Evolutionary conservation across 176 grass and related monocot genomes (phyloP).

Genomic region (Zea luxurians): DNA sequence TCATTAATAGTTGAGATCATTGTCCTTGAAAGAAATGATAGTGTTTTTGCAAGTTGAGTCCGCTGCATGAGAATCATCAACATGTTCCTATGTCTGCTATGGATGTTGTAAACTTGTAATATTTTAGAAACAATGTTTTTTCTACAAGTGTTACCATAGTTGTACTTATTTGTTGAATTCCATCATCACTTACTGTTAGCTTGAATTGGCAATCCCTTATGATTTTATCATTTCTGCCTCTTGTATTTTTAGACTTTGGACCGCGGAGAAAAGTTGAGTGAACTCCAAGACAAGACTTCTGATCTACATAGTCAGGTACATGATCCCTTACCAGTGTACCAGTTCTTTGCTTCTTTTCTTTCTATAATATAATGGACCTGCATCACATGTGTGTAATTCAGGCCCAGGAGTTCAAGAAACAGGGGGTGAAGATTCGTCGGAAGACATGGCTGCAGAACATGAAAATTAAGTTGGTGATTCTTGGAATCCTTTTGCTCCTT

Average conservation of each 20-base stretch:
- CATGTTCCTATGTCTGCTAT: conserved; percentile 5
- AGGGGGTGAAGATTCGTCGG: conserved; percentile 72
- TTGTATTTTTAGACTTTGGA: conserved; percentile 64
- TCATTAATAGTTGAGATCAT: neutral
- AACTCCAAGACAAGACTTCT: conserved; percentile 85
- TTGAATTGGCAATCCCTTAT: neutral
- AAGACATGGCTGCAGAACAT: conserved; percentile 94
- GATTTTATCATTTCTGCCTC: neutral
- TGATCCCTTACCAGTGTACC: neutral
- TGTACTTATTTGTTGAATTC: neutral
- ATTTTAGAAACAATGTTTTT: neutral
- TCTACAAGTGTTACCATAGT: neutral
- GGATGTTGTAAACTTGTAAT: conserved; percentile 22
- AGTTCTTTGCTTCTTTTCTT: neutral
- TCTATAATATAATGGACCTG: neutral
- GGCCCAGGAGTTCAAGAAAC: conserved; percentile 93
- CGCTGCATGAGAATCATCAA: neutral
- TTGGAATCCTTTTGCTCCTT: conserved; percentile 82
- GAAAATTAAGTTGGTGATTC: conserved; percentile 88
- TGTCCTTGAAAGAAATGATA: neutral
- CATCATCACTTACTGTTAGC: neutral
- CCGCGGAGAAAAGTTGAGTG: conserved; percentile 73
- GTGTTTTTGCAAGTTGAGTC: neutral
- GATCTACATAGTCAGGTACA: conserved; percentile 75
- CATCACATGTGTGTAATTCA: conserved; percentile 35